Base-by-base conservation (phyloP, 371 early-diverging fungal genomes). In the Mortierella sp. region DNA sequence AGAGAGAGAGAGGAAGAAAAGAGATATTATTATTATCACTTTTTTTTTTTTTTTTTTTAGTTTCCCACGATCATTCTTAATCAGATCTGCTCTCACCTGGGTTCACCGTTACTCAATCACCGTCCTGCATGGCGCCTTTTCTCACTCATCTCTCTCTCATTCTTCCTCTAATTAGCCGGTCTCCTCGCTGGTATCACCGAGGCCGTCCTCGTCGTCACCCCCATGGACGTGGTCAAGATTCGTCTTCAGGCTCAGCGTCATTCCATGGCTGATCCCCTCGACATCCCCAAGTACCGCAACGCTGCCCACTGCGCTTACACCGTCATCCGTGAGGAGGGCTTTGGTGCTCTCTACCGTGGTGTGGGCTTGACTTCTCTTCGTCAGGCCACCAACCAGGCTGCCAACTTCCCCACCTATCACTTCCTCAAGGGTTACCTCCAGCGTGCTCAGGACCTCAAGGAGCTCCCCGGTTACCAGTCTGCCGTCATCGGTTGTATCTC, bases 371-470 rank as follows among this genome's bases (percentile, higher is more conserved):
- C 99, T 4, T 97, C 97, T 23, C 85, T 97, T 28, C 92, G 99
- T 72, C 98, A 98, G 87, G 97, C 98, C 21, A 98, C 97, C 65
- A 98, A 98, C 87, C 99, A 98, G 84, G 99, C 98, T 51, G 98
- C 95, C 76, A 98, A 98, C 89, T 98, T 98, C 83, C 98, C 98
- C 16, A 95, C 93, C 45, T 98, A 98, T 86, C 96, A 97, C 69
- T 94, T 93, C 82, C 83, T 97, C 75, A 98, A 98, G 84, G 90
- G 87, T 48, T 81, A 87, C 19, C 79, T 94, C 55, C 83, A 83
- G 62, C 70, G 84, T 11, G 70, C 91, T 15, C 97, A 96, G 82
- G 85, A 86, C n/a, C n/a, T n/a, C n/a, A n/a, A 92, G 26, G 94
- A 94, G 61, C 89, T 98, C 60, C 98, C 98, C 28, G 89, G 94